Evolutionary conservation across 768 basidiomycete genomes (phyloP).

Genomic region (Cystobasidiopsis lactophilus): DNA sequence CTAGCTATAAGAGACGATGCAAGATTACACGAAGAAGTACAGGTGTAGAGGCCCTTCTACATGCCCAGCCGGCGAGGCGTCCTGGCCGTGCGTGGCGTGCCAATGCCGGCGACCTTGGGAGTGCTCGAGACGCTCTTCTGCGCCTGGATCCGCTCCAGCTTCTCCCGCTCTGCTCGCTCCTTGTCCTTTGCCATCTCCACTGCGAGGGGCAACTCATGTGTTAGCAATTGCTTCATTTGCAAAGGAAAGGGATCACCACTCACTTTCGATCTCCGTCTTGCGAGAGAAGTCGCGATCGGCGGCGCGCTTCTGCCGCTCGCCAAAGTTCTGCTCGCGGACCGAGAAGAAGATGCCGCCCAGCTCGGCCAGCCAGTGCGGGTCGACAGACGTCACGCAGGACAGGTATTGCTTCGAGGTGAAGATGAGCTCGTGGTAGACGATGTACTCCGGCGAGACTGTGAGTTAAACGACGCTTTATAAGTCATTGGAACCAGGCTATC

Average conservation of each 20-base stretch:
- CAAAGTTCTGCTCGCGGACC: constrained; percentile 93
- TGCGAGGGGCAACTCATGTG: constrained; percentile 12
- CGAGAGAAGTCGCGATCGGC: constrained; percentile 80
- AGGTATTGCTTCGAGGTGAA: constrained; percentile 41
- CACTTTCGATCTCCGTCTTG: constrained; percentile 70
- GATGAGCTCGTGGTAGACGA: constrained; percentile 57
- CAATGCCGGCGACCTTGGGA: constrained; percentile 14
- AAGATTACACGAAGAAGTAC: too few relatives aligned
- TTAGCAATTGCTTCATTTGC: constrained; percentile 10
- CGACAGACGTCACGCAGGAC: constrained; percentile 96
- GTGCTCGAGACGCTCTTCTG: constrained; percentile 15
- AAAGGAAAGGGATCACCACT: constrained; percentile 36
- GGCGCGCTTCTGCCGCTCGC: constrained; percentile 41
- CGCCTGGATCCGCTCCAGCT: constrained; percentile 10
- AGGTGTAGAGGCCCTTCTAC: background rate
- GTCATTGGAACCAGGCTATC: background rate
- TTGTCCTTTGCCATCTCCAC: constrained; percentile 15
- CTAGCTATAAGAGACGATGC: too few relatives aligned
- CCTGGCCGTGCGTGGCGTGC: background rate
- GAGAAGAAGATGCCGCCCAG: constrained; percentile 77
- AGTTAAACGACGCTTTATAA: constrained; percentile 3
- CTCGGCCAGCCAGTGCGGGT: constrained; percentile 89
- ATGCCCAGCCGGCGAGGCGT: background rate
- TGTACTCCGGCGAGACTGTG: constrained; percentile 51
- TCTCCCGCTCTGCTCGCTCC: constrained; percentile 14